Base-by-base conservation (phyloP, 2,329 filamentous ascomycete species). In the Microdochium bolleyi region DNA sequence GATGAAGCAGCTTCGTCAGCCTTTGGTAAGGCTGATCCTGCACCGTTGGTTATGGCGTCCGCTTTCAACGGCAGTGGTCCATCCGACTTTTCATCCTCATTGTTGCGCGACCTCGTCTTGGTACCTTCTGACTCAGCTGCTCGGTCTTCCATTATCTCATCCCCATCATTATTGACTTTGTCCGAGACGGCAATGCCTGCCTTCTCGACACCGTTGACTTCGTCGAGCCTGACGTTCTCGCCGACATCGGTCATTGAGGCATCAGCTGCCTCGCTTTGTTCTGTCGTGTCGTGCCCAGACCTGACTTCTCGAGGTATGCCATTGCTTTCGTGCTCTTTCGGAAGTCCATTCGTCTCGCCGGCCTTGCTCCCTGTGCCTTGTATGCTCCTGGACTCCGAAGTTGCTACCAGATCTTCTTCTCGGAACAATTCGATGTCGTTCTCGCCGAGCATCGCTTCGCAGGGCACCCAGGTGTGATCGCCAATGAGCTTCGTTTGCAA, bases 401-500 rank as follows among this genome's bases (percentile, higher is more conserved):
- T 56, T 9, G 25, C 19, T 22, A 69, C 67, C 9, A 75, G 65
- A 49, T 73, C 70, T 21, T 74, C 69, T 51, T 80, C 73, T 49
- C 72, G 73, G 57, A 78, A 86, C 2, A 84, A 65, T 34, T 78
- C 72, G 52, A 75, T 68, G 59, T 86, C 82, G 58, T 80, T 73
- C 4, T 77, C 70, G 1, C 76, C 76, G 37, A 83, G 69, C 69
- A 85, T 78, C 57, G 74, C 70, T 49, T 76, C 75, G 61, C 82
- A 84, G 8, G 82, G 82, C 48, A 79, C 76, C 83, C 83, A 86
- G 14, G 81, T 83, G 56, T 84, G 81, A 65, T 95, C 89, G 30
- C 89, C 89, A 49, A 87, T 83, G 9, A 94, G 76, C 57, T 82
- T 81, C 30, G 85, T 87, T 58, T 89, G 77, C 50, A 94, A 70